Evolutionary conservation across 2,329 filamentous ascomycete genomes (phyloP).

Genomic region (Neofusicoccum ribis): DNA sequence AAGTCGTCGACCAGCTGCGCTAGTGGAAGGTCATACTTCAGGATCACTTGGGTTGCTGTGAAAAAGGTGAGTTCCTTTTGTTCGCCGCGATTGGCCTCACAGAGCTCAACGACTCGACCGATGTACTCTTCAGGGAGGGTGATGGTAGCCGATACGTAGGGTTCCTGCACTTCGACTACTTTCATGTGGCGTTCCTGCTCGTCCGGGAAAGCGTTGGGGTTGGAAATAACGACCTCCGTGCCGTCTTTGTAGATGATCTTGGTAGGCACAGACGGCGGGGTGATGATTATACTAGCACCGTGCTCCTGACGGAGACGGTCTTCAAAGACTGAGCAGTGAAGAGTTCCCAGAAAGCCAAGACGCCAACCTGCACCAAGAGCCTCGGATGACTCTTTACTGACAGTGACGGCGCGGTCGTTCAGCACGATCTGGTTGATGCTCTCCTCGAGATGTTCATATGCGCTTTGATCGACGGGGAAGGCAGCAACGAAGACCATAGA

Average conservation of each 20-base stretch:
- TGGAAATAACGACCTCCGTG: slow-evolving; percentile 76
- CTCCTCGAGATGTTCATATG: slow-evolving; percentile 84
- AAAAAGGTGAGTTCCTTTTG: slow-evolving; percentile 91
- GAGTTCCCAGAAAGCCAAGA: slow-evolving; percentile 89
- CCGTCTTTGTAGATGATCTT: slow-evolving; percentile 79
- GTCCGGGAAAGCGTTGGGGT: slow-evolving; percentile 86
- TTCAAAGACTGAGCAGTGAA: slow-evolving; percentile 99
- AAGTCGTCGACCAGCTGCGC: slow-evolving; percentile 93
- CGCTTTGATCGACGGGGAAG: slow-evolving; percentile 87
- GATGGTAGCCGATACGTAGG: slow-evolving; percentile 78
- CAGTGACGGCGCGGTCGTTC: slow-evolving; percentile 91
- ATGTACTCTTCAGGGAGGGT: slow-evolving; percentile 93
- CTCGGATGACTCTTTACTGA: slow-evolving; percentile 92
- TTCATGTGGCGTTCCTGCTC: slow-evolving; percentile 53
- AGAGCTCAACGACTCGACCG: slow-evolving; percentile 91
- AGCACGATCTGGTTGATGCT: slow-evolving; percentile 91
- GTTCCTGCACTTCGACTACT: slow-evolving; percentile 66
- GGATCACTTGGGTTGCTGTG: slow-evolving; percentile 85
- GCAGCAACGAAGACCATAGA: slow-evolving; percentile 99
- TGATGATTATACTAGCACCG: slow-evolving; percentile 93
- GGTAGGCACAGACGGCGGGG: slow-evolving; percentile 90
- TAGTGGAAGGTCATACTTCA: slow-evolving; percentile 87
- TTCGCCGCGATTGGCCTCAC: slow-evolving; percentile 82
- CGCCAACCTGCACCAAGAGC: slow-evolving; percentile 93
- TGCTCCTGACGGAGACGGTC: slow-evolving; percentile 93